phyloP scores from a whole-genome alignment of 495 filamentous ascomycete species.

The Aspergillus sclerotioniger region DNA sequence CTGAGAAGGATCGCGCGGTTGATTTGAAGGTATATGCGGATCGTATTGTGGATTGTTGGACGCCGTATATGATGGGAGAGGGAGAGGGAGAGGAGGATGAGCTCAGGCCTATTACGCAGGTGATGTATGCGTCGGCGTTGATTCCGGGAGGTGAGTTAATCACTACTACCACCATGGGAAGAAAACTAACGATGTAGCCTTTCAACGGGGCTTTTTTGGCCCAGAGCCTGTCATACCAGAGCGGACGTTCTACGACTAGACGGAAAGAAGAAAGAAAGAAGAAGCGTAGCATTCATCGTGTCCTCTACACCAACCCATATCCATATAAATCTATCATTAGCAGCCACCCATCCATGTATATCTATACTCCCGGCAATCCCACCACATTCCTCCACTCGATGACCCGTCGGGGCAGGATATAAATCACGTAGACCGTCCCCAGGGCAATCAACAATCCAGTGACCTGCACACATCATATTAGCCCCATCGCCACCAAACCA shows the following conservation, averaged over 20 bases:
- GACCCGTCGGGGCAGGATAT: conserved; percentile 69
- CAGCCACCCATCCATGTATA: background rate
- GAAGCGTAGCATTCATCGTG: background rate
- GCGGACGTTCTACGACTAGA: background rate
- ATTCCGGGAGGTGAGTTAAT: conserved; percentile 57
- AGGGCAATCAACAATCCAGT: conserved; percentile 53
- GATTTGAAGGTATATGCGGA: conserved; percentile 41
- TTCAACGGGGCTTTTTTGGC: conserved; percentile 38
- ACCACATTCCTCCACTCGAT: conserved; percentile 62
- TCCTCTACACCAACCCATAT: too few relatives aligned
- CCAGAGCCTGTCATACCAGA: conserved; percentile 23
- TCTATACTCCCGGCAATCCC: conserved; percentile 72
- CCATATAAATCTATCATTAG: background rate
- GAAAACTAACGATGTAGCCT: conserved; percentile 23
- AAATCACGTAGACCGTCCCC: conserved; percentile 65
- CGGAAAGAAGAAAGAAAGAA: background rate
- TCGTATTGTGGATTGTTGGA: conserved; percentile 53
- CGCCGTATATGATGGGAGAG: conserved; percentile 42
- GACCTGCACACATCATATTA: conserved; percentile 15
- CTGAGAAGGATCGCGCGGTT: conserved; percentile 41
- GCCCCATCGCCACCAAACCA: background rate
- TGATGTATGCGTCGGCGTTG: conserved; percentile 66
- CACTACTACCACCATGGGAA: background rate
- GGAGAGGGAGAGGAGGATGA: conserved; percentile 43
- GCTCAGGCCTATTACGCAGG: conserved; percentile 57